Base-by-base conservation (phyloP, 2,329 filamentous ascomycete genomes). In the Exophiala alcalophila region DNA sequence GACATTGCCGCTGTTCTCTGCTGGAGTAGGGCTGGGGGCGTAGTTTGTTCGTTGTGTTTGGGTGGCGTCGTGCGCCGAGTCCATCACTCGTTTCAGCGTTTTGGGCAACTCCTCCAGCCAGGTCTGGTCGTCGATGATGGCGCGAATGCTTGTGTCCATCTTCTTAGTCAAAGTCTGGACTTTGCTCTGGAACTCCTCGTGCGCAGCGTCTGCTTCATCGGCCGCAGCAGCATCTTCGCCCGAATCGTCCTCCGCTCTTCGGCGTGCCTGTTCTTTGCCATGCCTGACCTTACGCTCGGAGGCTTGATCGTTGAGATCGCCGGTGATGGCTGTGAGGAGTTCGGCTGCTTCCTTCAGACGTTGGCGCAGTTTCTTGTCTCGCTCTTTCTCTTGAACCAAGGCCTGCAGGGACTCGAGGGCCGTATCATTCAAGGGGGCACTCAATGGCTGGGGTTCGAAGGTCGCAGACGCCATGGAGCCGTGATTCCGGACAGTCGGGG, bases 81-180 rank as follows among this genome's bases (percentile, higher is more conserved):
- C 59, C 46, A 55, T 63, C 52, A 79, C 56, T 46, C 65, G 64
- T 3, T 58, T 54, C 4, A 81, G 48, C 2, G 66, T 63, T 9
- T 68, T 64, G 20, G 65, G 64, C 30, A 78, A 57, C 4, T 61
- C 57, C 40, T 68, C 60, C 10, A 77, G 59, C 45, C 66, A 70
- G 6, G 70, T 63, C 43, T 73, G 67, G 6, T 68, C 68, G 61
- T 85, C 81, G 45, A 84, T 74, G 34, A 78, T 61, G 9, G 69
- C 65, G 11, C 80, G 70, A 57, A 83, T 72, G 31, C 66, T 68
- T 56, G 72, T 67, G 52, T 85, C 81, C 57, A 83, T 68, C 36
- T 70, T 67, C 19, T 62, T 59, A 1, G 78, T 83, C 53, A 77
- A 64, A 3, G 62, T 59, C 11, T 72, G 64, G 2, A 80, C 76